phyloP scores from a whole-genome alignment of 176 grass and related monocot genomes.

The Paspalum vaginatum region DNA sequence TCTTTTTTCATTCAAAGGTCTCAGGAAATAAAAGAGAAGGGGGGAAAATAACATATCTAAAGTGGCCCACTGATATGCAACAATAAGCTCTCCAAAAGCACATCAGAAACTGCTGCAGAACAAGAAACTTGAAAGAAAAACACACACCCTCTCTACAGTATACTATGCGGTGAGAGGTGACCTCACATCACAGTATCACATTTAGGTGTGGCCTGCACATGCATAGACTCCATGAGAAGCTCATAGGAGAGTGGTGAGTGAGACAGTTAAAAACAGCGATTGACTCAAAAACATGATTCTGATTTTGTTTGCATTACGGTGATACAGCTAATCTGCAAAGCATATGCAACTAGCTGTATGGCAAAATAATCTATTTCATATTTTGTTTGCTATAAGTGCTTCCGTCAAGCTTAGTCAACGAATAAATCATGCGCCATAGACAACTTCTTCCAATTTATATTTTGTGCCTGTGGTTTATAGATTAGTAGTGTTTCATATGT shows the following conservation, averaged over 20 bases:
- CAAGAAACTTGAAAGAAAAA: slow-evolving; percentile 25
- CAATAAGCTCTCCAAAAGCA: slow-evolving; percentile 39
- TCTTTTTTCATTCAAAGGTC: slow-evolving; percentile 36
- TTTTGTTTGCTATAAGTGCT: too few species aligned
- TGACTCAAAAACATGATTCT: too few species aligned
- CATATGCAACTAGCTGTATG: too few species aligned
- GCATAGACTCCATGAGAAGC: slow-evolving; percentile 28
- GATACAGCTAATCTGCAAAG: too few species aligned
- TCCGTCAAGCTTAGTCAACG: too few species aligned
- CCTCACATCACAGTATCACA: too few species aligned
- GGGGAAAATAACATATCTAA: slow-evolving; percentile 26
- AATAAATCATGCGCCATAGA: too few species aligned
- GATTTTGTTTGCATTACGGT: too few species aligned
- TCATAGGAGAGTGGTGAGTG: slow-evolving; percentile 13
- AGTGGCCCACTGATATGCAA: slow-evolving; percentile 5
- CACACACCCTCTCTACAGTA: slow-evolving; percentile 31
- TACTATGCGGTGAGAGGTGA: slow-evolving; percentile 11
- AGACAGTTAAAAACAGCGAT: neutral
- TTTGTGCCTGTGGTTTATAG: too few species aligned
- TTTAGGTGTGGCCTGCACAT: neutral
- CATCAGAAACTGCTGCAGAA: slow-evolving; percentile 35
- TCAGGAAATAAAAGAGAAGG: neutral
- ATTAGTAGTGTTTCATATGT: too few species aligned
- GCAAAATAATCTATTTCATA: too few species aligned
- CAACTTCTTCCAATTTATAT: too few species aligned